phyloP scores from a whole-genome alignment of 768 basidiomycete species.

The Podaxis sp. region DNA sequence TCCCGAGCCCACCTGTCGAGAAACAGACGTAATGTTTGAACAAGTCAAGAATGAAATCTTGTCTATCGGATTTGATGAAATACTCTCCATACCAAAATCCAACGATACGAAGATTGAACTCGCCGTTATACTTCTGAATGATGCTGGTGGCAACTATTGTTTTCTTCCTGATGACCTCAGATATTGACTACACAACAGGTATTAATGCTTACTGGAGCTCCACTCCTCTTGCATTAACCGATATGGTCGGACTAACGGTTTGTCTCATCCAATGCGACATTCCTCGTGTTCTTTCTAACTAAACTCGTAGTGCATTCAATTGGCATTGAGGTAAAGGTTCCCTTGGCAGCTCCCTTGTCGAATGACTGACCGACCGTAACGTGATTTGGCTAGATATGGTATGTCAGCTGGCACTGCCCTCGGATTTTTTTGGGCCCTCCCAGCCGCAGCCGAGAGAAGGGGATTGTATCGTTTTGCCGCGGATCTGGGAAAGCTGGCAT shows the following conservation, averaged over 20 bases:
- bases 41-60: constrained; percentile 68
- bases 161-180: background rate
- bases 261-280: constrained; percentile 15
- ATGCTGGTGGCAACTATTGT: constrained; percentile 43
- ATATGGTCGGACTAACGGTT: constrained; percentile 65
- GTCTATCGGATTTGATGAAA: constrained; percentile 64
- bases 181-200: constrained; percentile 28
- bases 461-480: constrained; percentile 65
- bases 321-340: constrained; percentile 49
- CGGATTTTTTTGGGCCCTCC: constrained; percentile 71
- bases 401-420: constrained; percentile 66
- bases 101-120: constrained; percentile 57
- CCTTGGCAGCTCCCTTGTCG: background rate
- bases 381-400: constrained; percentile 40
- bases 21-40: constrained; percentile 64
- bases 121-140: constrained; percentile 62
- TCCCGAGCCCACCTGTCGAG: constrained; percentile 43
- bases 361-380: background rate
- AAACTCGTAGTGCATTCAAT: constrained; percentile 49
- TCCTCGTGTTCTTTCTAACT: background rate
- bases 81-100: constrained; percentile 57
- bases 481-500: constrained; percentile 61
- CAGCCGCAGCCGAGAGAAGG: constrained; percentile 56
- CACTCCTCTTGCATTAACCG: constrained; percentile 47
- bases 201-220: constrained; percentile 72